Conservation (phyloP, 2,329 filamentous ascomycete species). For the Neurospora crassa region DNA sequence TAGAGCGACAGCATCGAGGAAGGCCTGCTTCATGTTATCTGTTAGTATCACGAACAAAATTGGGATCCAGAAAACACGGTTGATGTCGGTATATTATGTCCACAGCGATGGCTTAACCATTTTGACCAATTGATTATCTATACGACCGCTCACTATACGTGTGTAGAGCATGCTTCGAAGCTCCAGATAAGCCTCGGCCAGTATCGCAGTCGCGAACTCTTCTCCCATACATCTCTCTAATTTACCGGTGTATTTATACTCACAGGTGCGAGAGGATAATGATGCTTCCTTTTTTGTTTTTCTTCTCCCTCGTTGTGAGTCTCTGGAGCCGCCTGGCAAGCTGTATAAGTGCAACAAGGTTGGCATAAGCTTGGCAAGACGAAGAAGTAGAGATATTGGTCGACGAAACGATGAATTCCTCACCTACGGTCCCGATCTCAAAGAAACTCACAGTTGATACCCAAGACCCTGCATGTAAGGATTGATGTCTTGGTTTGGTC, state of each 20-base stretch:
- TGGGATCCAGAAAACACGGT: neutral
- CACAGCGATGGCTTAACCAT: neutral
- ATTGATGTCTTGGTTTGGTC: neutral
- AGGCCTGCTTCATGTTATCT: neutral
- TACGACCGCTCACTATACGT: neutral
- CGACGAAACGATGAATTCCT: conserved; percentile 4
- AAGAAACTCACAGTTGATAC: neutral
- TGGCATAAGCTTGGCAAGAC: conserved; percentile 8
- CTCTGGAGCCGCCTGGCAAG: neutral
- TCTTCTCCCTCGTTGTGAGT: neutral
- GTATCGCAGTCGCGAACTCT: neutral
- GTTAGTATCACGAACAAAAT: neutral
- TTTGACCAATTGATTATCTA: neutral
- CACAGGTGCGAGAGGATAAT: neutral
- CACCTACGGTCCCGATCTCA: conserved; percentile 6
- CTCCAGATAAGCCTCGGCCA: neutral
- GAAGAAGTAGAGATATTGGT: neutral
- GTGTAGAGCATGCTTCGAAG: neutral
- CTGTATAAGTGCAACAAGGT: conserved; percentile 1
- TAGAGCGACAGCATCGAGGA: neutral
- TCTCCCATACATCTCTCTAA: neutral
- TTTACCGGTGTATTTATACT: neutral
- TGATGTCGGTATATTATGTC: neutral
- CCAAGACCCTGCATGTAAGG: neutral
- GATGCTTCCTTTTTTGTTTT: neutral